Percentiles rank a stretch among this genome's conserved stretches.
Evolutionary conservation across 306 rosid genomes (phyloP).

Genomic region (Rosa rugosa): DNA sequence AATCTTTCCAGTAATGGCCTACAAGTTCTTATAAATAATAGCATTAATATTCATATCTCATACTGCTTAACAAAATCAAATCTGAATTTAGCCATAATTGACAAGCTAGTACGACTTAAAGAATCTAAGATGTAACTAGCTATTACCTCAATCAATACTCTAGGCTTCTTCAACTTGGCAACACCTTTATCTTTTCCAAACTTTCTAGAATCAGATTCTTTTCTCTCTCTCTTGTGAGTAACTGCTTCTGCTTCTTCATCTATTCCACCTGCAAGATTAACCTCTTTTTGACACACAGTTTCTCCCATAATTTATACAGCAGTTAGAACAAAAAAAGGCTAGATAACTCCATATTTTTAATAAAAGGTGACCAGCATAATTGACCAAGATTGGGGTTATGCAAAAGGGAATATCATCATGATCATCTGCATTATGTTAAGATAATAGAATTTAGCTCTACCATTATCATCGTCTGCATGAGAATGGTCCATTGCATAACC

Average conservation of each 20-base stretch:
- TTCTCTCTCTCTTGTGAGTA: constrained; percentile 40
- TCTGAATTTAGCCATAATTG: background rate
- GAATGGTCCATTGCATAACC: constrained; percentile 31
- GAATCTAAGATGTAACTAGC: constrained; percentile 4
- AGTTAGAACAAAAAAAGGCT: too few relatives aligned
- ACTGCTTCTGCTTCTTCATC: constrained; percentile 43
- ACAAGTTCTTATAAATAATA: background rate
- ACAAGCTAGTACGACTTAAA: constrained; percentile 3
- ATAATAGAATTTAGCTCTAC: constrained; percentile 24
- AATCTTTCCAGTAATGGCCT: background rate
- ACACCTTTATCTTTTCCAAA: constrained; percentile 43
- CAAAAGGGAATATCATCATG: background rate
- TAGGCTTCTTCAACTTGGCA: constrained; percentile 55
- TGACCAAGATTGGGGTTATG: background rate
- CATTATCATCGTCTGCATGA: constrained; percentile 43
- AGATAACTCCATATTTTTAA: too few relatives aligned
- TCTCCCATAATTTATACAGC: background rate
- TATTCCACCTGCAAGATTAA: constrained; percentile 47
- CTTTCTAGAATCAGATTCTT: constrained; percentile 37
- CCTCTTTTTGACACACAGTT: background rate
- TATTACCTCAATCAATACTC: constrained; percentile 84
- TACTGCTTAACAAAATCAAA: too few relatives aligned
- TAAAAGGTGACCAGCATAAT: background rate
- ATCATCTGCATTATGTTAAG: background rate
- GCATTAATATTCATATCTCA: too few relatives aligned